A percentile compares a stretch with the other conserved stretches of the same genome.
Conservation (phyloP, 164 flowering plant species). For the Piper betle region DNA sequence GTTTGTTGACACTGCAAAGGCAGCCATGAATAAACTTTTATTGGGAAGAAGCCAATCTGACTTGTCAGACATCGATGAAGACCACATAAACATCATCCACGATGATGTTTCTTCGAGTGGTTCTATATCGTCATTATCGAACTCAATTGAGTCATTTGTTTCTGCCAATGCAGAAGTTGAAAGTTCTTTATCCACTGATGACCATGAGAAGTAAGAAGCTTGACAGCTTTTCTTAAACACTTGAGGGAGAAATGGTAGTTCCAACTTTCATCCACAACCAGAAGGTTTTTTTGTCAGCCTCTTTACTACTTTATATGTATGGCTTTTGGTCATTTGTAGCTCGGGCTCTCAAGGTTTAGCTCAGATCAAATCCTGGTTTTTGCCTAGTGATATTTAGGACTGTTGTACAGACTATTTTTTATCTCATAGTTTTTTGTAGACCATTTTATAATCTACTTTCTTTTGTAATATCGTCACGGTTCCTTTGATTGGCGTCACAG, state of each 20-base stretch:
- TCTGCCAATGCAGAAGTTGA: conserved; percentile 80
- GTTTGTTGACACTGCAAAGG: conserved; percentile 80
- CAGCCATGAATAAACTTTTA: conserved; percentile 74
- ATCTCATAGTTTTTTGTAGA: neutral
- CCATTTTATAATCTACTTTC: too few relatives aligned
- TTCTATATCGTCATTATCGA: conserved; percentile 53
- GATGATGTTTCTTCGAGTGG: conserved; percentile 57
- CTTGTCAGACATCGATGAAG: conserved; percentile 51
- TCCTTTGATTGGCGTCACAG: too few relatives aligned
- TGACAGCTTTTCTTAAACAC: neutral
- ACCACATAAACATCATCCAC: conserved; percentile 33
- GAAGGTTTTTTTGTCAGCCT: neutral
- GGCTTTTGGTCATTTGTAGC: neutral
- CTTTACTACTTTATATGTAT: neutral
- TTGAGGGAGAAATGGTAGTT: neutral
- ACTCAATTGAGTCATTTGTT: conserved; percentile 67
- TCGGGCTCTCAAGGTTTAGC: neutral
- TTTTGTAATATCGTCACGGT: too few relatives aligned
- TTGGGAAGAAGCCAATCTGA: conserved; percentile 64
- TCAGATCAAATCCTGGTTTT: too few relatives aligned
- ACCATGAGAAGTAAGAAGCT: conserved; percentile 11
- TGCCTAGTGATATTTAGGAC: neutral
- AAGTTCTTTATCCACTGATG: conserved; percentile 45
- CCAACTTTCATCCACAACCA: neutral
- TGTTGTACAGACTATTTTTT: neutral